These are phyloP conservation scores for Puya raimondii DNA, from an alignment of 176 grass and related monocot species.

Conservation along the genomic window DNA sequence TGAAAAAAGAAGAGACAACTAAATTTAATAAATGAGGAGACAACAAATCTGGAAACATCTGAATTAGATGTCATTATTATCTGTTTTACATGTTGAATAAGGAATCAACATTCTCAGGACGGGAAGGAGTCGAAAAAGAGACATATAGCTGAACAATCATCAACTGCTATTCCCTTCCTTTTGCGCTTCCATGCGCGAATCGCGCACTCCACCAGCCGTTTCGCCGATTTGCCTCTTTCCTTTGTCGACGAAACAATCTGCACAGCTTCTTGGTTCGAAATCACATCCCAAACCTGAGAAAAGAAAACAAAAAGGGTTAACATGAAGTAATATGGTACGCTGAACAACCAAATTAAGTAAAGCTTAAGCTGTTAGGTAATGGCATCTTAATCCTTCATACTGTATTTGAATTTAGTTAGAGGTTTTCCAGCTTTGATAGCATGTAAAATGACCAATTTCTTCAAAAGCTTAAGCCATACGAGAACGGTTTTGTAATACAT, in stretches of 20 bases:
- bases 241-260: conserved; percentile 55
- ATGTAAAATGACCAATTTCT: too few relatives aligned
- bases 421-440: too few relatives aligned
- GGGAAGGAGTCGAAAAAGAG: conserved; percentile 63
- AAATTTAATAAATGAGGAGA: not conserved
- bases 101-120: conserved; percentile 7
- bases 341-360: too few relatives aligned
- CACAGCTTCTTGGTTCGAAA: conserved; percentile 88
- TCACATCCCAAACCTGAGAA: conserved; percentile 77
- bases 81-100: not conserved
- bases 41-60: not conserved
- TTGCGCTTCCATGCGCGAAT: conserved; percentile 49
- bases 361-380: too few relatives aligned
- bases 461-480: too few relatives aligned
- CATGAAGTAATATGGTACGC: not conserved
- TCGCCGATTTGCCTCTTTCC: conserved; percentile 53
- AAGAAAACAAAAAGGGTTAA: not conserved
- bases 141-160: conserved; percentile 95
- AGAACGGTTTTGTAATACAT: too few relatives aligned
- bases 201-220: conserved; percentile 67
- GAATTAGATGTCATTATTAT: not conserved
- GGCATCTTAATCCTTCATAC: too few relatives aligned
- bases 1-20: too few relatives aligned
- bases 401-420: too few relatives aligned
- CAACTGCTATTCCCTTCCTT: conserved; percentile 58